Conservation (phyloP, 257 asterid species). For the Avicennia marina region DNA sequence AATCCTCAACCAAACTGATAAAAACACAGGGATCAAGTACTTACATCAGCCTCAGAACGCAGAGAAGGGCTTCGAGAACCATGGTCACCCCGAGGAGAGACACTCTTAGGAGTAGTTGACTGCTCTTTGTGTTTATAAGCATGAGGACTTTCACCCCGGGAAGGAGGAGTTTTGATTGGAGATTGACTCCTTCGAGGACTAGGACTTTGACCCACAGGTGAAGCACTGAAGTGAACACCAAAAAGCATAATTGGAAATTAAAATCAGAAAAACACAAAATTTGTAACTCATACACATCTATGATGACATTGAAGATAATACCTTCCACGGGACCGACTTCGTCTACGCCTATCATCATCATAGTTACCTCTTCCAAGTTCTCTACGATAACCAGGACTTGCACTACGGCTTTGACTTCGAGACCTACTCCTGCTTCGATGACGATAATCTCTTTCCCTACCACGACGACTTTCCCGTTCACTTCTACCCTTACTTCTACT, state of each 20-base stretch:
- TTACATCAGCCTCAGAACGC: slow-evolving; percentile 82
- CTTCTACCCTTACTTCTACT: slow-evolving; percentile 72
- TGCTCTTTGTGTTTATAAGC: slow-evolving; percentile 40
- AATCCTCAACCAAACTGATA: background rate
- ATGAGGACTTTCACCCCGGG: slow-evolving; percentile 68
- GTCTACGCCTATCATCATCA: slow-evolving; percentile 66
- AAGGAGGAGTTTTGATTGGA: slow-evolving; percentile 49
- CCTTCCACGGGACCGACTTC: slow-evolving; percentile 78
- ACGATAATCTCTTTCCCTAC: slow-evolving; percentile 57
- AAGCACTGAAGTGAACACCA: slow-evolving; percentile 41
- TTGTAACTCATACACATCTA: background rate
- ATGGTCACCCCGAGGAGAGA: slow-evolving; percentile 68
- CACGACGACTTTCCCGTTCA: slow-evolving; percentile 66
- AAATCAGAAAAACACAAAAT: background rate
- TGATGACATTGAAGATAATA: slow-evolving; percentile 7
- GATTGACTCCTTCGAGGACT: slow-evolving; percentile 70
- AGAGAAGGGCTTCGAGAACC: slow-evolving; percentile 72
- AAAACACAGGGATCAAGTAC: slow-evolving; percentile 5
- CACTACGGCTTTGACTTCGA: slow-evolving; percentile 60
- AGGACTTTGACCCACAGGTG: slow-evolving; percentile 66
- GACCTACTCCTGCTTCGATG: slow-evolving; percentile 43
- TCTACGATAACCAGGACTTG: slow-evolving; percentile 58
- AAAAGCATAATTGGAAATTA: background rate
- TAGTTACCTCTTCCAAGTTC: slow-evolving; percentile 76
- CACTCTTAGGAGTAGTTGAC: slow-evolving; percentile 57